These are phyloP conservation scores for Scenedesmus sp. DNA, from an alignment of 163 green algal species.

Conservation along the genomic window DNA sequence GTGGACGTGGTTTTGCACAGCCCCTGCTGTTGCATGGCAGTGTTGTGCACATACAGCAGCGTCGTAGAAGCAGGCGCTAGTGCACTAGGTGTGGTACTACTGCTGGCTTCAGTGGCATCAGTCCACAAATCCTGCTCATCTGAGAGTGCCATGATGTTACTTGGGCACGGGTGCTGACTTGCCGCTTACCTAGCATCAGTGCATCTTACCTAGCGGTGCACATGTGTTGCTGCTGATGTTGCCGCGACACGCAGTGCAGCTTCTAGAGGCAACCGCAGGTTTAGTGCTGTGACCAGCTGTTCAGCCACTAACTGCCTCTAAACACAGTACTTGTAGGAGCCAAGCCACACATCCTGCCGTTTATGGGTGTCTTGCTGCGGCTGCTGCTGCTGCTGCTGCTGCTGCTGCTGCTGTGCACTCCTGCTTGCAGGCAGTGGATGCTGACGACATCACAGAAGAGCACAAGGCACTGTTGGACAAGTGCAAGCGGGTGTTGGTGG, in stretches of 20 bases:
- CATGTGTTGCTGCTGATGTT: background rate
- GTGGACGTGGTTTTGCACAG: background rate
- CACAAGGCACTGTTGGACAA: slow-evolving; percentile 9
- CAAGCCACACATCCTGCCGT: background rate
- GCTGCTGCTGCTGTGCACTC: background rate
- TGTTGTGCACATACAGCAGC: no score
- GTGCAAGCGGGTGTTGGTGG: background rate
- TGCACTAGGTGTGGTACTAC: no score
- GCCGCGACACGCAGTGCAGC: no score
- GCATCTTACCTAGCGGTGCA: no score
- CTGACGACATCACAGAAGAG: slow-evolving; percentile 18
- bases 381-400: no score
- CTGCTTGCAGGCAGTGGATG: slow-evolving; percentile 28
- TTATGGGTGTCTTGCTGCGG: no score
- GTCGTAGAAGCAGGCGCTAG: no score
- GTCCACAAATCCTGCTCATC: no score
- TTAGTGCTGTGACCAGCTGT: background rate
- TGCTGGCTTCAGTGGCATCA: background rate
- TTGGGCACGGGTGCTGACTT: background rate
- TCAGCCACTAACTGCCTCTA: background rate
- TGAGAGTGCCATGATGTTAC: no score
- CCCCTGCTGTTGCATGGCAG: background rate
- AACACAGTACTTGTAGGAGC: background rate
- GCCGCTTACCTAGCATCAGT: background rate
- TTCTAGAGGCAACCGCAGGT: no score